A percentile compares a stretch with the other conserved stretches of the same genome.
Evolutionary conservation across 257 asterid species (phyloP).

Genomic region (Gentiana dahurica): DNA sequence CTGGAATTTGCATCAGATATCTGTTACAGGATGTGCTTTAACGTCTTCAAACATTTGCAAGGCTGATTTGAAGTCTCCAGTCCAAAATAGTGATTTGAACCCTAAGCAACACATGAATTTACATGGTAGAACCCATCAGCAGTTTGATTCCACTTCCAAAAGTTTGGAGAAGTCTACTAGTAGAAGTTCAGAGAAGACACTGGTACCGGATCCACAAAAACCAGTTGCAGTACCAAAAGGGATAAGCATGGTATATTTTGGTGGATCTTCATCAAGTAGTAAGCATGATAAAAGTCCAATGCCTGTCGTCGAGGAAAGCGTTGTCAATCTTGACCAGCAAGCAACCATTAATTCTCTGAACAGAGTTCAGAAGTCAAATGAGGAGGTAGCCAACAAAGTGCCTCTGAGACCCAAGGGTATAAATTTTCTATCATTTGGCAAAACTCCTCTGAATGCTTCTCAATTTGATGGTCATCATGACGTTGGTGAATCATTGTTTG

Average conservation of each 20-base stretch:
- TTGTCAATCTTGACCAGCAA: slow-evolving; percentile 14
- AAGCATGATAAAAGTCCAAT: slow-evolving; percentile 29
- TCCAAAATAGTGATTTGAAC: slow-evolving; percentile 22
- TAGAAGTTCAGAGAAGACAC: slow-evolving; percentile 22
- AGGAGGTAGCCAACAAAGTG: slow-evolving; percentile 13
- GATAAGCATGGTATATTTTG: slow-evolving; percentile 33
- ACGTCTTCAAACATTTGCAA: slow-evolving; percentile 18
- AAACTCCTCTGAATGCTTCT: slow-evolving; percentile 33
- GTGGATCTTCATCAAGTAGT: slow-evolving; percentile 19
- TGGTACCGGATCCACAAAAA: slow-evolving; percentile 7
- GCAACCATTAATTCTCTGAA: slow-evolving; percentile 11
- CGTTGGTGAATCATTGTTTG: slow-evolving; percentile 19
- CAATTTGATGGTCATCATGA: slow-evolving; percentile 18
- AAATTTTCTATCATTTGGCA: slow-evolving; percentile 70
- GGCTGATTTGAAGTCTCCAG: slow-evolving; percentile 28
- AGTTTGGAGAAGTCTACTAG: slow-evolving; percentile 19
- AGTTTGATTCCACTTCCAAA: slow-evolving; percentile 19
- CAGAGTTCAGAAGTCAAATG: slow-evolving; percentile 20
- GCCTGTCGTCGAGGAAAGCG: slow-evolving; percentile 13
- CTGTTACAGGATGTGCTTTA: slow-evolving; percentile 23
- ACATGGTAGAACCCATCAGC: slow-evolving; percentile 15
- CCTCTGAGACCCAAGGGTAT: slow-evolving; percentile 55
- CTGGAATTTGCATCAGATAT: slow-evolving; percentile 29
- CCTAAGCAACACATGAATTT: slow-evolving; percentile 24
- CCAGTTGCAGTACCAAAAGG: slow-evolving; percentile 52